Base-by-base conservation (phyloP, 1,284 basidiomycete species). In the Cutaneotrichosporon sp. region DNA sequence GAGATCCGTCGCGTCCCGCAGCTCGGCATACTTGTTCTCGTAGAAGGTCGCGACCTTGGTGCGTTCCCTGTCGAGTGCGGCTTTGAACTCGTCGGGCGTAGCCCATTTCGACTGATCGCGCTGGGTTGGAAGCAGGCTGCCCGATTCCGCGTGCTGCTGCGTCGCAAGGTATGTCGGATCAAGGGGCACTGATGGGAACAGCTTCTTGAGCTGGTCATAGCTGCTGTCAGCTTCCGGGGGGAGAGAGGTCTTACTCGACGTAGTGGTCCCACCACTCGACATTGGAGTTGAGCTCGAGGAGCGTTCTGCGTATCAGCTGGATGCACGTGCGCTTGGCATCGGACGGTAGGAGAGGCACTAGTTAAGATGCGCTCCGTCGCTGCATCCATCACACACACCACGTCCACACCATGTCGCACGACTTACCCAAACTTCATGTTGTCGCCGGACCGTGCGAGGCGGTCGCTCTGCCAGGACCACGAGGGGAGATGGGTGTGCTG, bases 241-340 rank as follows among this genome's bases (percentile, higher is more conserved):
- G 54, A 20, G 22, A 10, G 43, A 15, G 14, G 35, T 33, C 72
- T 61, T 52, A 75, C 71, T 77, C 74, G 57, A 97, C 86, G 70
- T 97, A 97, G 60, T 92, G 84, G 65, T 91, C 87, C 82, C 87
- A 87, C 92, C 93, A 97, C 59, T 97, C 92, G 1, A 90, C 81
- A 38, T 93, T 88, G 20, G 89, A 87, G 67, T 97, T 96, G 76
- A 94, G 92, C 70, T 93, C 89, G 59, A 96, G 80, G 14, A 90
- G 86, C 43, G 82, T 81, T 46, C 80, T 82, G 67, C 20, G 23
- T 12, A 33, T 42, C 40, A 44, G 49, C 51, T 13, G 1, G 21
- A 13, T 4, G 14, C 15, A 37, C 33, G 41, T 22, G 48, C 38
- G 22, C 22, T 21, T 22, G 17, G 21, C 12, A 26, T 7, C 21